Evolutionary conservation across 805 yeast genomes (phyloP).

Genomic region (Nakazawaea molendinolei): DNA sequence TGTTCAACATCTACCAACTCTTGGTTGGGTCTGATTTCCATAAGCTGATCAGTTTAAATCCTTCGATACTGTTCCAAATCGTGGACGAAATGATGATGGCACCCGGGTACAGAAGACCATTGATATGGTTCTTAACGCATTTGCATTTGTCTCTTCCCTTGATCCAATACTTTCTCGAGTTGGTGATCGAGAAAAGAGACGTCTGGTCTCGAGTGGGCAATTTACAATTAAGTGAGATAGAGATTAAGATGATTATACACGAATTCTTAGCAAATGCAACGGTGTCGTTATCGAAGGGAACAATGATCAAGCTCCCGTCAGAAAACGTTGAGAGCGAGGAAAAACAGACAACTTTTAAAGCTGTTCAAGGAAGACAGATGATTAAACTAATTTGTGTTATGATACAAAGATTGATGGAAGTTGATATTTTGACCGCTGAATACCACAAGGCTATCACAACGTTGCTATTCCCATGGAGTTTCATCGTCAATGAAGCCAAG

Average conservation of each 20-base stretch:
- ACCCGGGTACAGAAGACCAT: constrained; percentile 51
- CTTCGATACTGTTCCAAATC: constrained; percentile 44
- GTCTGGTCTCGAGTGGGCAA: constrained; percentile 53
- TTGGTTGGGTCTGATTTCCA: constrained; percentile 41
- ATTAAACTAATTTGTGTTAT: no score
- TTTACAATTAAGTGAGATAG: constrained; percentile 48
- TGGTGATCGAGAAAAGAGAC: constrained; percentile 54
- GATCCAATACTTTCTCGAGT: constrained; percentile 58
- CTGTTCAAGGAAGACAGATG: no score
- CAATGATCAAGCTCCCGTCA: no score
- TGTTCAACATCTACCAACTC: constrained; percentile 47
- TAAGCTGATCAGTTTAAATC: constrained; percentile 43
- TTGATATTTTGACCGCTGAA: no score
- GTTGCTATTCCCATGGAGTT: no score
- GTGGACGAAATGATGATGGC: constrained; percentile 71
- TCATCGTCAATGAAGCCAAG: no score
- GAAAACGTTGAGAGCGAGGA: no score
- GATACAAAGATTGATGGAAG: no score
- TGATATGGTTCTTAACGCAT: constrained; percentile 66
- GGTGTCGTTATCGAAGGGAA: constrained; percentile 32
- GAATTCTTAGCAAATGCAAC: constrained; percentile 58
- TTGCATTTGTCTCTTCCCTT: constrained; percentile 46
- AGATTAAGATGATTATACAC: constrained; percentile 60
- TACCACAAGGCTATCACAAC: no score
- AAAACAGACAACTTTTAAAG: no score